Percentiles rank a stretch among this genome's conserved stretches.
Conservation (phyloP, 176 grass and related monocot species). For the Poa pratensis region DNA sequence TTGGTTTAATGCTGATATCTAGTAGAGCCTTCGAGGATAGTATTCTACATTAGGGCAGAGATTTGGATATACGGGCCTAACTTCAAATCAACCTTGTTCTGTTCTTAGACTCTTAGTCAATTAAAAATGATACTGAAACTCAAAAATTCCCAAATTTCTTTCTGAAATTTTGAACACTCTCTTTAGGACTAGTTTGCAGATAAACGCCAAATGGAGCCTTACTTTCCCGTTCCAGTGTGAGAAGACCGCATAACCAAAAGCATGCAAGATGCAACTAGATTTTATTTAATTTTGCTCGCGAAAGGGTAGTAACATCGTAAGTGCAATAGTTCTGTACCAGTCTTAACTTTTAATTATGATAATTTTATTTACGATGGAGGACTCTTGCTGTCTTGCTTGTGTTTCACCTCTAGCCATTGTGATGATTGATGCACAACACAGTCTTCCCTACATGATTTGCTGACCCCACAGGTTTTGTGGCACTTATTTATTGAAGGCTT, state of each 20-base stretch:
- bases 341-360: conserved; percentile 1
- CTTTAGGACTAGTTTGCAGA: neutral
- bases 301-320: neutral
- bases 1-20: conserved; percentile 7
- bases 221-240: neutral
- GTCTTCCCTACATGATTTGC: conserved; percentile 19
- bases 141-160: neutral
- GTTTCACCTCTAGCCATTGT: conserved; percentile 20
- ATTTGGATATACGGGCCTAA: conserved; percentile 23
- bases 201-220: conserved; percentile 1
- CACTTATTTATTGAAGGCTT: neutral
- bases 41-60: neutral
- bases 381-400: conserved; percentile 3
- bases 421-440: neutral
- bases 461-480: neutral
- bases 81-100: conserved; percentile 2
- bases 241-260: neutral
- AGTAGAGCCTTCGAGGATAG: neutral
- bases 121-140: neutral
- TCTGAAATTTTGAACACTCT: neutral
- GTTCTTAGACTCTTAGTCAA: neutral
- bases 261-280: neutral
- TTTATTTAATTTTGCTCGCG: neutral
- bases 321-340: neutral
- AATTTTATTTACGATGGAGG: neutral